A percentile compares a stretch with the other conserved stretches of the same genome.
Evolutionary conservation across 768 basidiomycete species (phyloP).

Genomic region (Cubamyces lactineus): DNA sequence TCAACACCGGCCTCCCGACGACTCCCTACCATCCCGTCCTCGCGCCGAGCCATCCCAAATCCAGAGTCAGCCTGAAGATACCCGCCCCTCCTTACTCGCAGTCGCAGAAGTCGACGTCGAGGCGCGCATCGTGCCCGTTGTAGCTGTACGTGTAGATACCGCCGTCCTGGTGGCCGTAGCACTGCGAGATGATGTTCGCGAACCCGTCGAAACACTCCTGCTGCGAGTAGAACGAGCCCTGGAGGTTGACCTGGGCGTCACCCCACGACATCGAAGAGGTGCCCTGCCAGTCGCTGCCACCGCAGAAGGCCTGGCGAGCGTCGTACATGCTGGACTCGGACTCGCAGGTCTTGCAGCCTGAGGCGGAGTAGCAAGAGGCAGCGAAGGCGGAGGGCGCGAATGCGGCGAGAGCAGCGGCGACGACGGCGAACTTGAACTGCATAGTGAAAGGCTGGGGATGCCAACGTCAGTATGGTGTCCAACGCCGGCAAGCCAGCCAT

Average conservation of each 20-base stretch:
- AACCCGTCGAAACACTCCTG: conserved; percentile 7
- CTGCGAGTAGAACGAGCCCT: not conserved
- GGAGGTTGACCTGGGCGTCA: not conserved
- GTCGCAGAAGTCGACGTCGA: conserved; percentile 6
- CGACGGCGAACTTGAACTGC: conserved; percentile 1
- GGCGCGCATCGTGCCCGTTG: not conserved
- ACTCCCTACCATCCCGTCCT: no score
- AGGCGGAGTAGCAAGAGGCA: not conserved
- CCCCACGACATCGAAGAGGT: not conserved
- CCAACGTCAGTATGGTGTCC: no score
- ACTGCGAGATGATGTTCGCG: conserved; percentile 6
- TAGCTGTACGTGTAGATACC: not conserved
- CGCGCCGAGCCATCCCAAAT: not conserved
- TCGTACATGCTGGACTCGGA: not conserved
- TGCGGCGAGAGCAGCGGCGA: not conserved
- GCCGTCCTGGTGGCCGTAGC: conserved; percentile 2
- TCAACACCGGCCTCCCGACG: no score
- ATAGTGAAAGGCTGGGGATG: not conserved
- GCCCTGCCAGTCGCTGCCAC: not conserved
- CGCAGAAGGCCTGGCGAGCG: not conserved
- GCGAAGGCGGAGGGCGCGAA: not conserved
- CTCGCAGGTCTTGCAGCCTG: conserved; percentile 4
- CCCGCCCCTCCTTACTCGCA: not conserved
- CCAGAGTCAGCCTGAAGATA: not conserved
- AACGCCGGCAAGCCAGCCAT: no score